phyloP scores from a whole-genome alignment of 352 stramenopile genomes.

The Phytopythium litorale region DNA sequence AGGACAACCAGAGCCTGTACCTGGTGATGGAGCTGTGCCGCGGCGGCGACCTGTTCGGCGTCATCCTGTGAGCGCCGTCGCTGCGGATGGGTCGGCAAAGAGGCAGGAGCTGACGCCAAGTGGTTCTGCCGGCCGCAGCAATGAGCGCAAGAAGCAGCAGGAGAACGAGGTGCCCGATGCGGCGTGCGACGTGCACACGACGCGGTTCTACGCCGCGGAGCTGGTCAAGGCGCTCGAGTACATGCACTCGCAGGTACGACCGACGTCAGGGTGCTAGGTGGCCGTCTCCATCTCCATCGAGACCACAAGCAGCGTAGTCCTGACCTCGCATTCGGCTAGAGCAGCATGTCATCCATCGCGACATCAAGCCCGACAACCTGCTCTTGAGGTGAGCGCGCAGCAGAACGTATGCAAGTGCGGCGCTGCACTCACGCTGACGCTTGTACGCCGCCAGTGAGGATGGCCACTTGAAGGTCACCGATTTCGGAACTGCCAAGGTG shows the following conservation, averaged over 20 bases:
- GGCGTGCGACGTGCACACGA: conserved; percentile 71
- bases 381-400: conserved; percentile 42
- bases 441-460: conserved; percentile 25
- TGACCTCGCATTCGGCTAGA: conserved; percentile 11
- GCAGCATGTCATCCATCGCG: conserved; percentile 93
- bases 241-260: conserved; percentile 86
- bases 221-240: conserved; percentile 93
- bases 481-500: conserved; percentile 89
- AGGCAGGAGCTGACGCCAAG: background rate
- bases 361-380: conserved; percentile 94
- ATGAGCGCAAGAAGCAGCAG: conserved; percentile 52
- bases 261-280: background rate
- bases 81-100: background rate
- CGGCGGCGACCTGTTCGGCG: conserved; percentile 70
- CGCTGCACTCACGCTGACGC: background rate
- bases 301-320: background rate
- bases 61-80: conserved; percentile 57
- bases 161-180: conserved; percentile 49
- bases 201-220: conserved; percentile 92
- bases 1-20: conserved; percentile 88
- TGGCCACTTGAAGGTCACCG: conserved; percentile 88
- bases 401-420: background rate
- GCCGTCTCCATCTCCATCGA: background rate
- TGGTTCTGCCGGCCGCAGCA: conserved; percentile 10
- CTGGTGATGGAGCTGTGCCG: conserved; percentile 86